Percentiles rank a stretch among this genome's conserved stretches.
Conservation (phyloP, 2,329 filamentous ascomycete genomes). For the Microsporum ferrugineum region DNA sequence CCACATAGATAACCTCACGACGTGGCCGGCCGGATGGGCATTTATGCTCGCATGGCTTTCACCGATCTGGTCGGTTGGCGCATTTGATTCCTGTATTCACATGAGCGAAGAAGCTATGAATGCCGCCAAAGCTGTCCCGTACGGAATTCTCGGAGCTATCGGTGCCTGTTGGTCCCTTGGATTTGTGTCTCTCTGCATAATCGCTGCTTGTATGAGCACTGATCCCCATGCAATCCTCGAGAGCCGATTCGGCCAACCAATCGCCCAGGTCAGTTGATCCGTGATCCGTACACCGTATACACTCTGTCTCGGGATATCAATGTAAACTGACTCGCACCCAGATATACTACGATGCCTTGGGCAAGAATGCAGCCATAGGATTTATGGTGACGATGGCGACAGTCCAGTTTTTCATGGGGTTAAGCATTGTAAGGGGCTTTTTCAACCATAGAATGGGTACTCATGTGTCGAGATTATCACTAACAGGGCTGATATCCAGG, state of each 20-base stretch:
- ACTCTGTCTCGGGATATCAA: not conserved
- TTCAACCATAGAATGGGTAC: no score
- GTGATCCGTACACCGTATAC: not conserved
- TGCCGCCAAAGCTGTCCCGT: conserved; percentile 48
- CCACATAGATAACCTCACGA: conserved; percentile 46
- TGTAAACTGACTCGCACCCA: conserved; percentile 19
- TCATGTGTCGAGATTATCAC: not conserved
- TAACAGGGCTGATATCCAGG: conserved; percentile 19
- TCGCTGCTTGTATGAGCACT: conserved; percentile 46
- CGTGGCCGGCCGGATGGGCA: conserved; percentile 47
- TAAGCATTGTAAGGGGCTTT: conserved; percentile 36
- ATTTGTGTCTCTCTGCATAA: conserved; percentile 46
- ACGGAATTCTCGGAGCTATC: conserved; percentile 49
- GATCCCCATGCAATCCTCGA: conserved; percentile 41
- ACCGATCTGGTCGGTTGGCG: conserved; percentile 49
- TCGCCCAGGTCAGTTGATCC: conserved; percentile 34
- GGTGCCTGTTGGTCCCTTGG: conserved; percentile 47
- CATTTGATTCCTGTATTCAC: conserved; percentile 48
- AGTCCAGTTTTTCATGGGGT: conserved; percentile 52
- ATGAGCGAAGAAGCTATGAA: conserved; percentile 52
- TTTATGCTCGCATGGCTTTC: conserved; percentile 52
- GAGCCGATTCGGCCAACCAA: conserved; percentile 47
- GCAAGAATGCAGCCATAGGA: conserved; percentile 47
- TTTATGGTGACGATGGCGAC: conserved; percentile 50
- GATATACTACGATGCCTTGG: conserved; percentile 51